Percentiles rank a stretch among this genome's conserved stretches.
Evolutionary conservation across 2,329 filamentous ascomycete species (phyloP).

Genomic region (Zarea fungicola): DNA sequence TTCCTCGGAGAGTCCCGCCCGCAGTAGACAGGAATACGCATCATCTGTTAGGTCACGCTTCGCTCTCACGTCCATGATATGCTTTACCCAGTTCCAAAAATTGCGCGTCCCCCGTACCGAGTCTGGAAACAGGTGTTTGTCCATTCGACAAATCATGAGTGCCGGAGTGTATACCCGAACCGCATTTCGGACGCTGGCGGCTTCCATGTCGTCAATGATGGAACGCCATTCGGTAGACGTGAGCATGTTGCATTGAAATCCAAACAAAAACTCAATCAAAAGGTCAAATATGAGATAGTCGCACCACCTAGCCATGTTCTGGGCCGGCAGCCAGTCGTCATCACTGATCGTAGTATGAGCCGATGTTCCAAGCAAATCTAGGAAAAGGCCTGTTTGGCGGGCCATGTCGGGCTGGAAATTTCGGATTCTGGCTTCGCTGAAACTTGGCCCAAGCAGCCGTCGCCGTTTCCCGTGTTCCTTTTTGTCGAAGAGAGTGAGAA

Average conservation of each 20-base stretch:
- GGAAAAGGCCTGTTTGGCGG: background rate
- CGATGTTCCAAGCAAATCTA: background rate
- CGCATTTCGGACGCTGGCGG: background rate
- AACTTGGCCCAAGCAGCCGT: background rate
- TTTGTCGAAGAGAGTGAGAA: background rate
- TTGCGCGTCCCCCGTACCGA: background rate
- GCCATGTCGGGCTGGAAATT: background rate
- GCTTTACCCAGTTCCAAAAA: background rate
- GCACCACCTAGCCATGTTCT: background rate
- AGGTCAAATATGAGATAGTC: background rate
- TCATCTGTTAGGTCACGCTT: background rate
- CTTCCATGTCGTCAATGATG: background rate
- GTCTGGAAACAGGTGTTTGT: background rate
- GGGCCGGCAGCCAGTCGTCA: background rate
- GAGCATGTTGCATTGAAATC: background rate
- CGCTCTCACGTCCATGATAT: background rate
- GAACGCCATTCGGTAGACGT: background rate
- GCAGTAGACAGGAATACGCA: background rate
- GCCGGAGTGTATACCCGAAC: background rate
- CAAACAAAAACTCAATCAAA: background rate
- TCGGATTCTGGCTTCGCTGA: background rate
- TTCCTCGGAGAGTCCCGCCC: background rate
- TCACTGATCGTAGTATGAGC: background rate
- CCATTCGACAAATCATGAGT: background rate
- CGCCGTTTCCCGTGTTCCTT: background rate